Base-by-base conservation (phyloP, 2,329 filamentous ascomycete genomes). In the Akanthomyces dipterigenus region DNA sequence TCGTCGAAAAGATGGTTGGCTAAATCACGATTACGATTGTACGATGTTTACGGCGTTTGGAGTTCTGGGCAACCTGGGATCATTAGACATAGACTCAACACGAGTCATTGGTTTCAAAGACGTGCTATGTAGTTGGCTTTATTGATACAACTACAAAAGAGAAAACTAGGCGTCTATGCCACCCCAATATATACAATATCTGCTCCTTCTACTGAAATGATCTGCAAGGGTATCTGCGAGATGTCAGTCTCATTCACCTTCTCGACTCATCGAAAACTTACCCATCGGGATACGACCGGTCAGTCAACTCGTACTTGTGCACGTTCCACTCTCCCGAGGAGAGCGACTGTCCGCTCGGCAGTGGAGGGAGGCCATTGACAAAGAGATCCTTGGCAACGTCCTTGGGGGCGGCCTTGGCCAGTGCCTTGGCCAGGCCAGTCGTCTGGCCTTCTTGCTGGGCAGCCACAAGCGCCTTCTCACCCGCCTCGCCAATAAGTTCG, bases 351-450 rank as follows among this genome's bases (percentile, higher is more conserved):
- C 90, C 88, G 69, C 86, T 87, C 18, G 93, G 95, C 70, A 89
- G 77, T n/a, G 95, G 95, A 62, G 95, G 95, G 75, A 99, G 75
- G 1, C 93, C 93, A 69, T 88, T 81, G 49, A 88, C 82, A 56
- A 90, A 87, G 65, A 97, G 74, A 61, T 93, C 84, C 66, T 76
- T 73, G 54, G 70, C 71, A 26, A 96, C 75, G 57, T 90, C 84
- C 66, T 77, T 73, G 38, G 72, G 74, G 2, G 71, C 70, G 38
- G 69, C 71, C 60, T 76, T 78, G 78, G 90, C 83, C 63, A 97
- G 88, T 64, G 86, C 88, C 60, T 84, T 83, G 40, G 89, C 87
- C 64, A 98, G 76, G 0, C 90, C 88, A 11, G 81, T 84, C 67
- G 85, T 85, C 73, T 88, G 80, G 36, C 89, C 91, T 71, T 91